These are phyloP conservation scores for Fraxinus angustifolia DNA, from an alignment of 305 asterid genomes.

Conservation along the genomic window DNA sequence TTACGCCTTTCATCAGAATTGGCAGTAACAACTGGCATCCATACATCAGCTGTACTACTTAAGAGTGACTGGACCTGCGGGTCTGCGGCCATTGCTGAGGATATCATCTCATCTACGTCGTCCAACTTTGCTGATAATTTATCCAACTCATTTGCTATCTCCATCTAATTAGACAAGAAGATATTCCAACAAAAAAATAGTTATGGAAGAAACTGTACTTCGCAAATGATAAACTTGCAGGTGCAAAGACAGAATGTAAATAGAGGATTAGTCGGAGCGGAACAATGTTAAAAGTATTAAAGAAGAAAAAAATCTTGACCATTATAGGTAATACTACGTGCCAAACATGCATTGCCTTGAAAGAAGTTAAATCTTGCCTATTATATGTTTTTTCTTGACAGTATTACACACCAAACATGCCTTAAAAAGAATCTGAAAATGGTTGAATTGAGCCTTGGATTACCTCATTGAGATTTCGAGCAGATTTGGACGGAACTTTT, in stretches of 20 bases:
- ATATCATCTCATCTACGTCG: conserved; percentile 75
- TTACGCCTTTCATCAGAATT: conserved; percentile 70
- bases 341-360: neutral
- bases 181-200: neutral
- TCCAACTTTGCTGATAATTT: conserved; percentile 74
- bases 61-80: conserved; percentile 71
- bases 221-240: conserved; percentile 2
- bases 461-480: conserved; percentile 71
- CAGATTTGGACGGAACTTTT: conserved; percentile 66
- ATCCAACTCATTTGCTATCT: conserved; percentile 84
- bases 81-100: conserved; percentile 81
- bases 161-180: conserved; percentile 42
- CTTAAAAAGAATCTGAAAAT: neutral
- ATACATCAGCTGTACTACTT: conserved; percentile 78
- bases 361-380: neutral
- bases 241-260: neutral
- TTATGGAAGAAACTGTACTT: neutral
- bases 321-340: neutral
- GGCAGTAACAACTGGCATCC: conserved; percentile 95
- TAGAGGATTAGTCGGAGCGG: neutral
- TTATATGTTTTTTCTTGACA: neutral
- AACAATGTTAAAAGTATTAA: neutral
- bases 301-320: neutral
- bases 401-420: neutral
- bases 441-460: conserved; percentile 10